Conservation (phyloP, 768 basidiomycete genomes). For the Sarcodon aspratus region DNA sequence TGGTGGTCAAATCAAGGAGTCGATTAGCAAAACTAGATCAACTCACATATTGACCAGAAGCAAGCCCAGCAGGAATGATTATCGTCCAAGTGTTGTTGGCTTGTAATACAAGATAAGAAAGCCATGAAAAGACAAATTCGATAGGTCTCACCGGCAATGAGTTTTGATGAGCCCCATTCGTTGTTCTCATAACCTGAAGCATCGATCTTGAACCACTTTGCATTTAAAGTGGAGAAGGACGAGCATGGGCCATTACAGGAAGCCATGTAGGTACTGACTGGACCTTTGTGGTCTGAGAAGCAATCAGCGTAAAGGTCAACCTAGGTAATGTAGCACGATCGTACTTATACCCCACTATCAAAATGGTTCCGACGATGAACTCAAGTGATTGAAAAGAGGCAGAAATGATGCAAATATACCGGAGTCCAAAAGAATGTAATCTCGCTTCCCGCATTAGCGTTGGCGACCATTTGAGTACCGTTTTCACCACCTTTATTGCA, state of each 20-base stretch:
- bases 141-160: constrained; percentile 26
- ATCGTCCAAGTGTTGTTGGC: constrained; percentile 27
- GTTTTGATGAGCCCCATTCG: constrained; percentile 31
- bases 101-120: not conserved
- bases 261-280: constrained; percentile 41
- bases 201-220: constrained; percentile 40
- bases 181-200: constrained; percentile 29
- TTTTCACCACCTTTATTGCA: constrained; percentile 29
- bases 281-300: constrained; percentile 33
- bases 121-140: not conserved
- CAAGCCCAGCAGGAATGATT: constrained; percentile 28
- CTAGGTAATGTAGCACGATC: no score
- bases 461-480: constrained; percentile 22
- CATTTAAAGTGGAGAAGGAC: constrained; percentile 20
- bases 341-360: no score
- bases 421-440: constrained; percentile 33
- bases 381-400: not conserved
- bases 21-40: not conserved
- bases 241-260: constrained; percentile 33
- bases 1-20: not conserved
- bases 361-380: not conserved
- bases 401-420: constrained; percentile 16
- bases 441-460: constrained; percentile 27
- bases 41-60: constrained; percentile 39
- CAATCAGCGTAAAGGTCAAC: no score